Percentiles rank a stretch among this genome's conserved stretches.
phyloP scores from a whole-genome alignment of 2,329 filamentous ascomycete species.

The Neofusicoccum ribis region DNA sequence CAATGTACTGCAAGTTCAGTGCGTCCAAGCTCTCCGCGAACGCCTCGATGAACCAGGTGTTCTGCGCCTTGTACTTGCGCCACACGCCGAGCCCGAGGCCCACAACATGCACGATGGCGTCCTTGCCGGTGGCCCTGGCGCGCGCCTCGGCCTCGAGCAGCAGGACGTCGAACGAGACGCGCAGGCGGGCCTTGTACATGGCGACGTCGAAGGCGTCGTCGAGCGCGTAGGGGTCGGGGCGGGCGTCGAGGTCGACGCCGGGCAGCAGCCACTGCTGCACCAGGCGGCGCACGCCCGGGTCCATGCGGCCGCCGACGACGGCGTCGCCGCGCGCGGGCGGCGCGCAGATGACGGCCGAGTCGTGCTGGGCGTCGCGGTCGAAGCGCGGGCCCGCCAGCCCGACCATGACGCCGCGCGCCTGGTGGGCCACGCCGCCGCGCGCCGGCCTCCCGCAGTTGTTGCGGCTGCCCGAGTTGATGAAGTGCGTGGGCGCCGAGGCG shows the following conservation, averaged over 20 bases:
- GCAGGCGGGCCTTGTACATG: constrained; percentile 29
- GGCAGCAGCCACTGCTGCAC: constrained; percentile 7
- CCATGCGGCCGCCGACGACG: constrained; percentile 22
- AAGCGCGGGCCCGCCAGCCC: constrained; percentile 35
- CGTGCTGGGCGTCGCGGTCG: constrained; percentile 32
- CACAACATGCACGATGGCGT: constrained; percentile 26
- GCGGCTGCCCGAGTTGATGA: constrained; percentile 25
- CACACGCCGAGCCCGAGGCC: constrained; percentile 35
- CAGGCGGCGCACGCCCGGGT: constrained; percentile 19
- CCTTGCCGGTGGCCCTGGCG: constrained; percentile 24
- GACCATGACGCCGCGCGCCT: constrained; percentile 31
- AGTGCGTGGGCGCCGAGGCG: constrained; percentile 30
- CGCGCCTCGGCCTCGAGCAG: constrained; percentile 30
- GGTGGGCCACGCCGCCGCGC: constrained; percentile 21
- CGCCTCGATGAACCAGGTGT: constrained; percentile 27
- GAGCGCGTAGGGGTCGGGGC: not conserved
- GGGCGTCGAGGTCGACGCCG: constrained; percentile 21
- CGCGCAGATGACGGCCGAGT: constrained; percentile 17
- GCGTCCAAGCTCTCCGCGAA: constrained; percentile 26
- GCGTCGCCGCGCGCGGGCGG: not conserved
- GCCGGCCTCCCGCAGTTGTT: constrained; percentile 23
- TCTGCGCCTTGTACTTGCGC: constrained; percentile 26
- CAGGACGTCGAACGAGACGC: constrained; percentile 32
- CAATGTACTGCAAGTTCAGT: constrained; percentile 24
- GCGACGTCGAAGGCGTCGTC: not conserved